phyloP scores from a whole-genome alignment of 176 grass and related monocot genomes.

The Saccharum officinarum region DNA sequence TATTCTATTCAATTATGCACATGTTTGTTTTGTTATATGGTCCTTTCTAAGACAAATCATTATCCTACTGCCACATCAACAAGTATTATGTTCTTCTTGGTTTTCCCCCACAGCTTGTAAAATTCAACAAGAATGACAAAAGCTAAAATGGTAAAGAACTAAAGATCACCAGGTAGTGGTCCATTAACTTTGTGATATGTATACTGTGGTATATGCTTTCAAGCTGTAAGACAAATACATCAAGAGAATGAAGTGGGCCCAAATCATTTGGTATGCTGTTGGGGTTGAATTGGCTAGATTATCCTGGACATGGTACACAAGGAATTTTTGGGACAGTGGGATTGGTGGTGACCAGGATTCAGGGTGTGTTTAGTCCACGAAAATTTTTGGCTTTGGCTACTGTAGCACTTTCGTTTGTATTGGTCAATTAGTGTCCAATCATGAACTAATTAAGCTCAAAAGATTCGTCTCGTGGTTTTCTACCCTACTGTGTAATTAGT shows the following conservation, averaged over 20 bases:
- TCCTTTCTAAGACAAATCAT: background rate
- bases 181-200: background rate
- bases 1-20: background rate
- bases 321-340: background rate
- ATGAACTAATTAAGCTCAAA: no score
- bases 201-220: background rate
- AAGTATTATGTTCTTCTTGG: background rate
- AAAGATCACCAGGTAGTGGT: background rate
- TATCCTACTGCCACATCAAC: background rate
- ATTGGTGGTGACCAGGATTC: background rate
- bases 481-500: no score
- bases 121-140: background rate
- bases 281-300: background rate
- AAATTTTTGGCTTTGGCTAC: no score
- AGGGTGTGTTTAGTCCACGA: no score
- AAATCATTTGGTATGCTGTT: constrained; percentile 13
- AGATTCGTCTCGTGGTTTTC: no score
- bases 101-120: background rate
- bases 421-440: no score
- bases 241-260: background rate
- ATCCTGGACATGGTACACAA: constrained; percentile 10
- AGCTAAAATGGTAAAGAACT: background rate
- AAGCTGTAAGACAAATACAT: background rate
- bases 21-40: constrained; percentile 5
- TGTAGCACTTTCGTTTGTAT: no score